These are phyloP conservation scores for Ceratocystis colombiana DNA, from an alignment of 2,329 filamentous ascomycete genomes.

Conservation along the genomic window DNA sequence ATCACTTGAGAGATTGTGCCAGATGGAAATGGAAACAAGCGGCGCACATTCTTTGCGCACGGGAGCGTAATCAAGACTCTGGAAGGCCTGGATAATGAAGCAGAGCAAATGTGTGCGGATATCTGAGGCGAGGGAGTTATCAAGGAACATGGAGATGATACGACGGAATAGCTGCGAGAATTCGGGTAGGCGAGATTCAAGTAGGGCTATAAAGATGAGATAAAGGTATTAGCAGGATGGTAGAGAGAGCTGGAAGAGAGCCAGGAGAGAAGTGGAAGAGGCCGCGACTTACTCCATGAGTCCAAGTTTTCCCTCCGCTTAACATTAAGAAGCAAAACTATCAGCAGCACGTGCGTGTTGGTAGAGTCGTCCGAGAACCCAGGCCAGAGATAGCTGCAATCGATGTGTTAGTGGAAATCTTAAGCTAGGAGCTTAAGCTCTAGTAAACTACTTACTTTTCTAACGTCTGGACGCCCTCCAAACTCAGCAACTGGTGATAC, in stretches of 20 bases:
- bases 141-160: slow-evolving; percentile 74
- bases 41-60: slow-evolving; percentile 95
- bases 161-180: slow-evolving; percentile 87
- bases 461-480: slow-evolving; percentile 84
- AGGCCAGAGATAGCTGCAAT: slow-evolving; percentile 83
- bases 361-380: slow-evolving; percentile 80
- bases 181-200: slow-evolving; percentile 63
- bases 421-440: neutral
- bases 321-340: slow-evolving; percentile 75
- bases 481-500: slow-evolving; percentile 63
- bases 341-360: slow-evolving; percentile 80
- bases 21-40: slow-evolving; percentile 85
- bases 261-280: neutral
- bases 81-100: slow-evolving; percentile 85
- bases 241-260: neutral
- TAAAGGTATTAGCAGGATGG: slow-evolving; percentile 19
- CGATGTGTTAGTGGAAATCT: slow-evolving; percentile 27
- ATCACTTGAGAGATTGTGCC: slow-evolving; percentile 83
- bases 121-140: slow-evolving; percentile 52
- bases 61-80: slow-evolving; percentile 78
- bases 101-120: slow-evolving; percentile 75
- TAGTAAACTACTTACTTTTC: slow-evolving; percentile 53
- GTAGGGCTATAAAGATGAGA: slow-evolving; percentile 48
- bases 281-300: slow-evolving; percentile 59
- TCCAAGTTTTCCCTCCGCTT: slow-evolving; percentile 80